Base-by-base conservation (phyloP, 768 basidiomycete genomes). In the Coprinopsis sp. region DNA sequence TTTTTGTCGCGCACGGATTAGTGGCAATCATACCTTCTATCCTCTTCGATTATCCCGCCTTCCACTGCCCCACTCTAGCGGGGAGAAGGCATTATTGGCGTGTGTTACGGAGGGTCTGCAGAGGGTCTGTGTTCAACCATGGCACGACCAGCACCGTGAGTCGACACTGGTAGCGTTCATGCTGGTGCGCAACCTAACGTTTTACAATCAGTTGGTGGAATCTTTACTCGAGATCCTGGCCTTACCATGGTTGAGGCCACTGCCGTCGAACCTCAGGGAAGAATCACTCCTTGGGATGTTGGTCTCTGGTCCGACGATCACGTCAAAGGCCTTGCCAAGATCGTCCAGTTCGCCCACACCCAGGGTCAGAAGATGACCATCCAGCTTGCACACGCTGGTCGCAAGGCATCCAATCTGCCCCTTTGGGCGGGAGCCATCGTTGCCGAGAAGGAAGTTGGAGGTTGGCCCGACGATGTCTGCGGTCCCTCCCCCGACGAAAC, bases 371-470 rank as follows among this genome's bases (percentile, higher is more conserved):
- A 81, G 39, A 75, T 89, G 16, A 87, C 69, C 8, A 81, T 89
- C 46, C 89, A 91, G 53, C 73, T 90, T 14, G 81, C 75, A 0
- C 87, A 91, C 51, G 83, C 85, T 0, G 87, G 88, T 0, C 71
- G 87, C n/a, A 90, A 89, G 60, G 84, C 78, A 0, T 81, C 79
- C 7, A 80, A 72, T 0, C 60, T 76, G 13, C 73, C 79, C 1
- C 82, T 84, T 0, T 89, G 84, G 82, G 57, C 64, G 23, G 50
- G 56, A 1, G 37, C 19, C 29, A n/a, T 61, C 11, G 41, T 55
- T 12, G 76, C 75, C 4, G 52, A 59, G 1, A 63, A 63, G 33
- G 63, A 62, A 10, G 57, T 58, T 3, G 71, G 70, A n/a, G 81
- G 81, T 11, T 77, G 74, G 74, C 72, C 74, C 0, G 67, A 74